Evolutionary conservation across 23 red algal genomes (phyloP).

Genomic region (Rhodosorus marinus): DNA sequence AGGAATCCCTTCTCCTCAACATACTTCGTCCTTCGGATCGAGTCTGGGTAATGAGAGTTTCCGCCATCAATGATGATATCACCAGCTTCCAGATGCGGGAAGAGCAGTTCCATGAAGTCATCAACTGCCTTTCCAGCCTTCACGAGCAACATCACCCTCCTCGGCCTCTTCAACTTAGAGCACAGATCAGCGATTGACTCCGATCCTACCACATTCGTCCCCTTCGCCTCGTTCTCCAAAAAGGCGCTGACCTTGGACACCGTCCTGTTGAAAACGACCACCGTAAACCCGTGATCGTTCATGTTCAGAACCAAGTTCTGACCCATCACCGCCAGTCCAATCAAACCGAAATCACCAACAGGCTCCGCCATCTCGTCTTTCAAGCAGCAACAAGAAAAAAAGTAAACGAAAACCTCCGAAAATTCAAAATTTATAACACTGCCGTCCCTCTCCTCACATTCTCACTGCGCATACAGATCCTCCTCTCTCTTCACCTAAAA

Average conservation of each 20-base stretch:
- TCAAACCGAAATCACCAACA: conserved; percentile 35
- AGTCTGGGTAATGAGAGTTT: conserved; percentile 43
- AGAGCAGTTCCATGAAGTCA: conserved; percentile 17
- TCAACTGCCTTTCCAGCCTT: conserved; percentile 62
- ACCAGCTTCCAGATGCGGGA: conserved; percentile 18
- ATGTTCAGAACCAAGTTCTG: conserved; percentile 82
- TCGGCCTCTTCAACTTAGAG: conserved; percentile 36
- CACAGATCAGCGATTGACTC: conserved; percentile 33
- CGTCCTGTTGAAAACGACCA: conserved; percentile 66
- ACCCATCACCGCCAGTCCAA: conserved; percentile 80
- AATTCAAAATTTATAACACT: too few relatives aligned
- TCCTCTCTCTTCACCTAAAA: too few relatives aligned
- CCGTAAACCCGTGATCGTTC: conserved; percentile 26
- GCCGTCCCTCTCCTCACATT: too few relatives aligned
- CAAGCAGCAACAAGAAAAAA: too few relatives aligned
- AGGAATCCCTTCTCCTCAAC: conserved; percentile 24
- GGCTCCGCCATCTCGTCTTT: neutral
- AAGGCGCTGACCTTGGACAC: conserved; percentile 26
- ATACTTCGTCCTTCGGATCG: conserved; percentile 23
- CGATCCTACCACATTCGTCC: conserved; percentile 8
- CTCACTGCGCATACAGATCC: too few relatives aligned
- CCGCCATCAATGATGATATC: conserved; percentile 76
- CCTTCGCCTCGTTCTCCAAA: conserved; percentile 30
- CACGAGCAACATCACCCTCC: conserved; percentile 44
- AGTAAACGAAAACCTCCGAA: too few relatives aligned